phyloP scores from a whole-genome alignment of 2,329 filamentous ascomycete species.

The Neofusicoccum laricinum region DNA sequence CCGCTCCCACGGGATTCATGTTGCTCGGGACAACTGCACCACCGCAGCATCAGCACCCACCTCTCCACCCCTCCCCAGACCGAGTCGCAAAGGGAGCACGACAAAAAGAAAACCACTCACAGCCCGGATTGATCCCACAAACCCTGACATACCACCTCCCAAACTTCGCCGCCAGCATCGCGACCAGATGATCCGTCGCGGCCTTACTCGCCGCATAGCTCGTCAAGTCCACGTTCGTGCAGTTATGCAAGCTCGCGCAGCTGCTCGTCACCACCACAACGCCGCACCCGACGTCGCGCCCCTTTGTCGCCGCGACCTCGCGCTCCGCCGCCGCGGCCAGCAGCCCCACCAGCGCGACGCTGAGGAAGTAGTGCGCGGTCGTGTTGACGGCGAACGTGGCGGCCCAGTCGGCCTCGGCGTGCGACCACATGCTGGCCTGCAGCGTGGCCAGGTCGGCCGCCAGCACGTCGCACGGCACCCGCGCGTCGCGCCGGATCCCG shows the following conservation, averaged over 20 bases:
- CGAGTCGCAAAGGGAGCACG: neutral
- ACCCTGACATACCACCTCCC: constrained; percentile 43
- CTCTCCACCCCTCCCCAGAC: too few species aligned
- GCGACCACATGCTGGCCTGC: constrained; percentile 49
- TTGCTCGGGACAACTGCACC: constrained; percentile 41
- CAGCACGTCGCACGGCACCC: constrained; percentile 45
- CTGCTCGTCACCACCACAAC: constrained; percentile 50
- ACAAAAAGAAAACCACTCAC: constrained; percentile 26
- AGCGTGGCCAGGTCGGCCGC: constrained; percentile 42
- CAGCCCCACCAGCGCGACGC: constrained; percentile 46
- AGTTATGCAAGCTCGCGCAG: constrained; percentile 54
- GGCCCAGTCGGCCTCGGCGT: constrained; percentile 42
- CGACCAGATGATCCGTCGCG: constrained; percentile 52
- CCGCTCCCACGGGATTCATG: constrained; percentile 44
- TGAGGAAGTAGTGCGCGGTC: constrained; percentile 50
- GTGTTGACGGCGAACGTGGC: constrained; percentile 49
- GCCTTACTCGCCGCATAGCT: constrained; percentile 53
- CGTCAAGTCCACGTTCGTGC: constrained; percentile 52
- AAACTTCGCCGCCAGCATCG: constrained; percentile 50
- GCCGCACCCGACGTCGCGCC: constrained; percentile 42
- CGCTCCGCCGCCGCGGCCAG: constrained; percentile 39
- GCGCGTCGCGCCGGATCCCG: constrained; percentile 47
- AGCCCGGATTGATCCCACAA: constrained; percentile 46
- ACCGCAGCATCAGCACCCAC: neutral
- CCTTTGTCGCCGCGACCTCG: constrained; percentile 15